A percentile compares a stretch with the other conserved stretches of the same genome.
These are phyloP conservation scores for Dioszegia hungarica DNA, from an alignment of 768 basidiomycete genomes.

Conservation along the genomic window DNA sequence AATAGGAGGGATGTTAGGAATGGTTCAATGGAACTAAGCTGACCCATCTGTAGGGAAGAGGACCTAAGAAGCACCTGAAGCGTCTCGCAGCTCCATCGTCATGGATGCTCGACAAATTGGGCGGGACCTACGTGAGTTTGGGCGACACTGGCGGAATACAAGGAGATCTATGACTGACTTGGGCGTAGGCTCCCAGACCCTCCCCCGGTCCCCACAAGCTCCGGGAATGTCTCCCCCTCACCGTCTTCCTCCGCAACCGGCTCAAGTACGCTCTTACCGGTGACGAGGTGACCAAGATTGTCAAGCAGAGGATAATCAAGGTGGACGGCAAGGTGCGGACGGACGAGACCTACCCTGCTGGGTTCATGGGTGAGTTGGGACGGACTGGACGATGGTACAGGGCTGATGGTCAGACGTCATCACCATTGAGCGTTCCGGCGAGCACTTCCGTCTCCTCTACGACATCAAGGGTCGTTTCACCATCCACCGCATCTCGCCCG, in stretches of 20 bases:
- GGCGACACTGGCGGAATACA: neutral
- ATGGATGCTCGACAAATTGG: conserved; percentile 99
- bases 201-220: conserved; percentile 99
- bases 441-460: conserved; percentile 98
- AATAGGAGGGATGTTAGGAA: neutral
- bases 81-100: conserved; percentile 92
- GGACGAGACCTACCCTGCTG: conserved; percentile 91
- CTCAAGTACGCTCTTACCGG: conserved; percentile 98
- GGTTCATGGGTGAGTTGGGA: conserved; percentile 78
- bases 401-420: conserved; percentile 68
- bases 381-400: neutral
- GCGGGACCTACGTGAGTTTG: conserved; percentile 50
- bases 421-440: conserved; percentile 94
- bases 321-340: conserved; percentile 98
- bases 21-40: neutral
- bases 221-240: conserved; percentile 93
- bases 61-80: conserved; percentile 99
- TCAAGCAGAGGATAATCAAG: conserved; percentile 94
- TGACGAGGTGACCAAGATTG: conserved; percentile 90
- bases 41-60: conserved; percentile 64
- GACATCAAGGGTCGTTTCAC: conserved; percentile 99
- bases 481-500: conserved; percentile 97
- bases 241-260: conserved; percentile 96
- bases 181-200: conserved; percentile 73
- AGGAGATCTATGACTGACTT: neutral